Evolutionary conservation across 768 basidiomycete genomes (phyloP).

Genomic region (Serendipita sp.): DNA sequence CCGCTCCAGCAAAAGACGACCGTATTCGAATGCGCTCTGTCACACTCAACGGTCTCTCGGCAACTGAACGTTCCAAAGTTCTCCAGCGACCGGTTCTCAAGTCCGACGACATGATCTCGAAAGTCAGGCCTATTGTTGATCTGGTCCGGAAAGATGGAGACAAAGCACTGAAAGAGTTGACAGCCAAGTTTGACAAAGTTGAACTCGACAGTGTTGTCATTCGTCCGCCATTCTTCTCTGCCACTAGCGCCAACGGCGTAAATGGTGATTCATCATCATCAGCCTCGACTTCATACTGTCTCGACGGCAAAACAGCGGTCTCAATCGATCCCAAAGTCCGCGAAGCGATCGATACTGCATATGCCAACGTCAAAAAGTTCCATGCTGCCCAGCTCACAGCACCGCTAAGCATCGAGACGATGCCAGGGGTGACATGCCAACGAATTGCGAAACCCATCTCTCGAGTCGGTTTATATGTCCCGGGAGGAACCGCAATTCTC

Average conservation of each 20-base stretch:
- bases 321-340: constrained; percentile 45
- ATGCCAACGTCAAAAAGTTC: constrained; percentile 81
- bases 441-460: constrained; percentile 91
- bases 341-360: constrained; percentile 77
- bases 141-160: constrained; percentile 75
- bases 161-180: constrained; percentile 68
- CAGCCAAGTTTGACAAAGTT: constrained; percentile 85
- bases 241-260: constrained; percentile 24
- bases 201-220: constrained; percentile 51
- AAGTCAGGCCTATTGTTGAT: constrained; percentile 88
- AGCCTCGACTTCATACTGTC: not conserved
- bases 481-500: constrained; percentile 90
- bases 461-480: constrained; percentile 91
- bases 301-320: constrained; percentile 22
- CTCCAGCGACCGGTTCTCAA: constrained; percentile 82
- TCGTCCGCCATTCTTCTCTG: constrained; percentile 55
- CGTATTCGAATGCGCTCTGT: constrained; percentile 67
- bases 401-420: constrained; percentile 76
- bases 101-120: constrained; percentile 63
- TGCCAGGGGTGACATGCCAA: constrained; percentile 94
- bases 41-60: constrained; percentile 33
- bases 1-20: constrained; percentile 12
- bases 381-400: constrained; percentile 67
- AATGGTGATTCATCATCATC: not conserved
- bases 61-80: constrained; percentile 45